These are phyloP conservation scores for Aegle marmelos DNA, from an alignment of 345 rosid genomes.

Conservation along the genomic window DNA sequence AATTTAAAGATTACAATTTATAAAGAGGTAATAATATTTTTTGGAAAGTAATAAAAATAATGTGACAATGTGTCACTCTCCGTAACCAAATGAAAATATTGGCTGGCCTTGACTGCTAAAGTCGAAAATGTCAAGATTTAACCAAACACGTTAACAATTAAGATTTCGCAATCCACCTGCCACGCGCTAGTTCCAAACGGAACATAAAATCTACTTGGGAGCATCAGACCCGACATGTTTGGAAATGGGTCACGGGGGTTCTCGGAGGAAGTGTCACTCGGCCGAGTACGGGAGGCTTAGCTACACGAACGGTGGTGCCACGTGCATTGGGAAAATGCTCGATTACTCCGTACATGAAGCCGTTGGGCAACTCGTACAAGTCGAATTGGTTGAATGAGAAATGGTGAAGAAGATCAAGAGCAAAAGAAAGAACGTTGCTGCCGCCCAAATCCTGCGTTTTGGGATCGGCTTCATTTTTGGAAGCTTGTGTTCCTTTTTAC, in stretches of 20 bases:
- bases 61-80: too few species aligned
- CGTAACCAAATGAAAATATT: too few species aligned
- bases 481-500: not conserved
- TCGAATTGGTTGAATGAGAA: not conserved
- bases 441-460: not conserved
- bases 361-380: constrained; percentile 72
- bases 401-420: not conserved
- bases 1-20: too few species aligned
- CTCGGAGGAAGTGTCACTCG: constrained; percentile 80
- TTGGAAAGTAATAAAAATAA: too few species aligned
- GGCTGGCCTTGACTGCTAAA: too few species aligned
- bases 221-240: constrained; percentile 61
- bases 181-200: too few species aligned
- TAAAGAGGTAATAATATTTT: too few species aligned
- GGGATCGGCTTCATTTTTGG: not conserved
- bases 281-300: constrained; percentile 98
- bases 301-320: constrained; percentile 52
- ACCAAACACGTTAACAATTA: too few species aligned
- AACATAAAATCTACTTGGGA: not conserved
- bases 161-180: too few species aligned
- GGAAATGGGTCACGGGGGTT: constrained; percentile 46
- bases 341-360: constrained; percentile 70
- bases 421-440: not conserved
- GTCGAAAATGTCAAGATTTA: too few species aligned
- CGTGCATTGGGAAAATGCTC: constrained; percentile 74